Conservation (phyloP, 2,329 filamentous ascomycete genomes). For the Cladophialophora exuberans region DNA sequence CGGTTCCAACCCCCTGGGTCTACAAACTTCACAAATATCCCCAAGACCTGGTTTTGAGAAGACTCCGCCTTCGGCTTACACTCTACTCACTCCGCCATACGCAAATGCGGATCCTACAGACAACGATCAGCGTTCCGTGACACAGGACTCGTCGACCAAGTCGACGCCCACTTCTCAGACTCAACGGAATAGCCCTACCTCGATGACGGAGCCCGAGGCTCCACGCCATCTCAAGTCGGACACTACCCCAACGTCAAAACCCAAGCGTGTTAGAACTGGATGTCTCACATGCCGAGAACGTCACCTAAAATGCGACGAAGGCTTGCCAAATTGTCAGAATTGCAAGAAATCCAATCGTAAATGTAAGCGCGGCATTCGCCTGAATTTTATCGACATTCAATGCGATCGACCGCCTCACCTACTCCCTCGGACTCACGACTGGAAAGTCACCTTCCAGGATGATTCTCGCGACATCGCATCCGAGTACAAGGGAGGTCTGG, state of each 20-base stretch:
- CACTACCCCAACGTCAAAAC: constrained; percentile 53
- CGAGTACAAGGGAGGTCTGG: constrained; percentile 79
- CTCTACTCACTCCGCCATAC: constrained; percentile 30
- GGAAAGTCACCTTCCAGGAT: constrained; percentile 78
- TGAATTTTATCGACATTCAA: constrained; percentile 90
- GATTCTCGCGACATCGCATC: constrained; percentile 89
- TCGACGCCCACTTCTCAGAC: constrained; percentile 30
- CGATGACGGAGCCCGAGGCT: constrained; percentile 29
- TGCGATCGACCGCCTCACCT: constrained; percentile 65
- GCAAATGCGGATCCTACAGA: constrained; percentile 25
- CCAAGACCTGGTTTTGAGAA: constrained; percentile 14
- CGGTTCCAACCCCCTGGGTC: not conserved
- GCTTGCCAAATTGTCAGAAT: constrained; percentile 68
- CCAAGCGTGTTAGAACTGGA: constrained; percentile 86
- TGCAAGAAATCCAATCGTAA: constrained; percentile 84
- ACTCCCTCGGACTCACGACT: constrained; percentile 65
- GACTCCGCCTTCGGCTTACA: not conserved
- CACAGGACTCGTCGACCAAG: constrained; percentile 28
- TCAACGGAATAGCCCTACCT: constrained; percentile 28
- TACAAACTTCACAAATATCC: constrained; percentile 13
- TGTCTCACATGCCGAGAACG: constrained; percentile 88
- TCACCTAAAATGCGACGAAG: constrained; percentile 90
- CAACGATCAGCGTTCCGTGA: constrained; percentile 25
- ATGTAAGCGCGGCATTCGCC: constrained; percentile 81
- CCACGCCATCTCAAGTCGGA: constrained; percentile 21